Conservation (phyloP, 78 protist genomes). For the Polysphondylium violaceum region DNA sequence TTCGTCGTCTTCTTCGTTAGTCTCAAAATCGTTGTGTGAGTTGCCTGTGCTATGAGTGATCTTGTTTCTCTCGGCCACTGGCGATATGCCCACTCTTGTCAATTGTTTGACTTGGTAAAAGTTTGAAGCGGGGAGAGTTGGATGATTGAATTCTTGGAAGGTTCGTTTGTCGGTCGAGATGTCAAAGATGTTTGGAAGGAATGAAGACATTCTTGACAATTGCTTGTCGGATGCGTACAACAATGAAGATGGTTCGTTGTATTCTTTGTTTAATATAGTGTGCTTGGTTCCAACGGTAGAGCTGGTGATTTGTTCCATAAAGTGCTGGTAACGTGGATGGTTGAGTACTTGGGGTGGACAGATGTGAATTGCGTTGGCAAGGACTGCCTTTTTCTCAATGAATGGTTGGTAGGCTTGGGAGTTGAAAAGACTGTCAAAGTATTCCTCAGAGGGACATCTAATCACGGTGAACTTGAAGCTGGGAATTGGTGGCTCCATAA, state of each 20-base stretch:
- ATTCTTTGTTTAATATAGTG: constrained; percentile 33
- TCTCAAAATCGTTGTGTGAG: background rate
- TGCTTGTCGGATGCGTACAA: constrained; percentile 14
- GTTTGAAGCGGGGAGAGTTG: background rate
- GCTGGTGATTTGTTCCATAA: constrained; percentile 26
- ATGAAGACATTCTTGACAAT: background rate
- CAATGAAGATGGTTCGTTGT: constrained; percentile 18
- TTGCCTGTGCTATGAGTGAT: background rate
- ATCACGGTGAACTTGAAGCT: constrained; percentile 51
- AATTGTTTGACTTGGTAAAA: constrained; percentile 3
- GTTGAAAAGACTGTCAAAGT: constrained; percentile 10
- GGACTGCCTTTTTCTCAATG: background rate
- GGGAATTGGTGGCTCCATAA: constrained; percentile 38
- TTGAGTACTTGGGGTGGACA: constrained; percentile 12
- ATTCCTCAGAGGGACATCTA: constrained; percentile 68
- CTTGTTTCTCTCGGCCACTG: no score
- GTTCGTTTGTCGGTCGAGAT: background rate
- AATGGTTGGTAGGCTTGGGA: constrained; percentile 6
- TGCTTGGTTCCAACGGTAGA: constrained; percentile 21
- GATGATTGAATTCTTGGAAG: background rate
- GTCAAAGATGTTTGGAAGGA: constrained; percentile 26
- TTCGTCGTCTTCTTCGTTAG: background rate
- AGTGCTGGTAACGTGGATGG: background rate
- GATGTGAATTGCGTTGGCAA: constrained; percentile 1
- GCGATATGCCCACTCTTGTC: background rate